Evolutionary conservation across 1,284 basidiomycete species (phyloP), one percentile per base, ranked within the genome.

Genomic region (Pterula multifida): DNA sequence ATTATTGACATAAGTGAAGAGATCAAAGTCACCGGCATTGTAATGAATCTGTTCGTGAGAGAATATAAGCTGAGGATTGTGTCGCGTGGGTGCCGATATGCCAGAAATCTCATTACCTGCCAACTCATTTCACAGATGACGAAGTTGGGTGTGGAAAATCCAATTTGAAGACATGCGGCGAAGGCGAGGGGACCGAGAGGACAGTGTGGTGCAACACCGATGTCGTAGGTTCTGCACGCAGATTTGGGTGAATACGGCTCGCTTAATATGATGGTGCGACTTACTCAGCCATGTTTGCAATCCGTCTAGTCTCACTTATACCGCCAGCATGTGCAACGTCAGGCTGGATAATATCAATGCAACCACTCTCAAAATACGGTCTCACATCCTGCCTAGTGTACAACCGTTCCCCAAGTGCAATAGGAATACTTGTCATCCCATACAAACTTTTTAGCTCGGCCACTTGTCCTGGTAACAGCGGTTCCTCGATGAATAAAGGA

Each of bases 401-500:
- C 0, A 88, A 70, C 21, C 85, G 70, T 60, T 88, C 85, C 12
- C 86, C 85, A 12, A 86, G 70, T 1, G 85, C 77, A 36, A 88
- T 77, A 1, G 85, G 85, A 25, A 77, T 81, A 36, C 81, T 79
- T 1, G 81, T 70, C 21, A 72, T 66, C 49, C 69, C 68, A 21
- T 81, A 73, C 12, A 85, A 71, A 55, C 84, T 81, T 0, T 82
- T 77, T 23, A 79, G 78, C 60, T 81, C 78, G 54, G 78, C 74
- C 2, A 81, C 72, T 59, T 85, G 81, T 32, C 79, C 80, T 12
- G 83, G 79, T 28, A 85, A 70, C 12, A 83, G 67, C 0, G 83
- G 81, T 57, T 87, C 85, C 68, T 89, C 84, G 56, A 87, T 85
- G 62, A 88, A 89, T 17, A 89, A 63, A 0, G 83, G 81, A 26